These are phyloP conservation scores for Penicillium herquei DNA, from an alignment of 495 filamentous ascomycete genomes.

Conservation along the genomic window DNA sequence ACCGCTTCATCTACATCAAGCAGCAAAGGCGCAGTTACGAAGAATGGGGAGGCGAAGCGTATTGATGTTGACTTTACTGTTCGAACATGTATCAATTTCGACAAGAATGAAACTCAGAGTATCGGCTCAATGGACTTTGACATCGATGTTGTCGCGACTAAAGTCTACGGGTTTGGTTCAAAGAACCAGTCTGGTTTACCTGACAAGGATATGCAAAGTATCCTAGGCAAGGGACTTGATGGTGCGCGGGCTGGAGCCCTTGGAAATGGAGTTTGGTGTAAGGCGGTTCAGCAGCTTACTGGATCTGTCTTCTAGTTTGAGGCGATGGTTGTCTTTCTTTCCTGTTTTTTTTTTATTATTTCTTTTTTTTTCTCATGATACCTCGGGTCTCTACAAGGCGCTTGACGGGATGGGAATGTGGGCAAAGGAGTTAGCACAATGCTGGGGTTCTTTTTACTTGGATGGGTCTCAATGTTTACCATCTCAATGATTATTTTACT, in stretches of 20 bases:
- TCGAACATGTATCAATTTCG: slow-evolving; percentile 23
- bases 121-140: slow-evolving; percentile 37
- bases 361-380: not conserved
- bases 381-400: not conserved
- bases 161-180: slow-evolving; percentile 45
- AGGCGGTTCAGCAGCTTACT: slow-evolving; percentile 37
- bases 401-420: not conserved
- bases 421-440: slow-evolving; percentile 8
- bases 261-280: slow-evolving; percentile 43
- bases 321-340: slow-evolving; percentile 8
- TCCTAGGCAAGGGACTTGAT: slow-evolving; percentile 33
- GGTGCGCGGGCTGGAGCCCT: slow-evolving; percentile 22
- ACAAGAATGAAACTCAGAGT: slow-evolving; percentile 10
- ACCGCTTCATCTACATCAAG: slow-evolving; percentile 14
- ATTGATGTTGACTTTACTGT: slow-evolving; percentile 48
- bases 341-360: slow-evolving; percentile 1
- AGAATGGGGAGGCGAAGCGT: slow-evolving; percentile 17
- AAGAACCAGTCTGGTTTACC: slow-evolving; percentile 31
- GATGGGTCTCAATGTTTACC: slow-evolving; percentile 6
- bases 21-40: slow-evolving; percentile 19
- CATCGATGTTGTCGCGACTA: slow-evolving; percentile 42
- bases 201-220: slow-evolving; percentile 37
- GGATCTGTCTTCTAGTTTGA: slow-evolving; percentile 31
- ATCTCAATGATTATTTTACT: slow-evolving; percentile 5
- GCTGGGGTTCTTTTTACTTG: not conserved